Evolutionary conservation across 805 yeast genomes (phyloP), one percentile per base, ranked within the genome.

Genomic region (Gaillardinia entomophila): DNA sequence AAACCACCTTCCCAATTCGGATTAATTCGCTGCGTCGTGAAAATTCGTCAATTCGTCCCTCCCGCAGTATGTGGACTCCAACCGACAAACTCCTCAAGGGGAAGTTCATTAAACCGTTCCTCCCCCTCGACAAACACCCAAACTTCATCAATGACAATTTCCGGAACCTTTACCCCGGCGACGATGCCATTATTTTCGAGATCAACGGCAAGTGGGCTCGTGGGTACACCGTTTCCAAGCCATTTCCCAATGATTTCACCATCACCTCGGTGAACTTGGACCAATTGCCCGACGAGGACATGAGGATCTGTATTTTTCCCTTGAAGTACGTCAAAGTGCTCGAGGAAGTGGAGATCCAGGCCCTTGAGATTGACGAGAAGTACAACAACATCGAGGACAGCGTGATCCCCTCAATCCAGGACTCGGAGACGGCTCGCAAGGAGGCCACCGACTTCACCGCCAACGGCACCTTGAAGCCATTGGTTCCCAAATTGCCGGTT

Each of bases 161-260:
- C 55, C 63, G 62, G 37, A 75, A 81, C 51, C 54, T 81, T 28
- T 80, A 75, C 48, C 79, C 80, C 14, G 95, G 95, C 23, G 94
- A 85, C 55, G 85, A 80, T 41, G 77, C 82, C 20, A 83, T 73
- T 52, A 62, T 84, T 13, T 82, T 85, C 49, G 95, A 86, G 50
- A 61, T 71, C 30, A 55, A 60, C 26, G 66, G 67, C 14, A 71
- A 71, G 40, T 87, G 95, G 95, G 86, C 79, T 16, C 68, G 95
- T 45, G 95, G 88, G 10, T 86, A 87, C 53, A 67, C 75, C 3
- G 60, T 82, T 23, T 62, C 80, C 24, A 71, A 77, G 37, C 89
- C 94, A 5, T 60, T 77, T 33, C 90, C 90, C 1, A 68, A 75
- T 20, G 86, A 80, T 49, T 82, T 77, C 54, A 64, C 72, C 27